Evolutionary conservation across 257 asterid genomes (phyloP).

Genomic region (Voacanga thouarsii): DNA sequence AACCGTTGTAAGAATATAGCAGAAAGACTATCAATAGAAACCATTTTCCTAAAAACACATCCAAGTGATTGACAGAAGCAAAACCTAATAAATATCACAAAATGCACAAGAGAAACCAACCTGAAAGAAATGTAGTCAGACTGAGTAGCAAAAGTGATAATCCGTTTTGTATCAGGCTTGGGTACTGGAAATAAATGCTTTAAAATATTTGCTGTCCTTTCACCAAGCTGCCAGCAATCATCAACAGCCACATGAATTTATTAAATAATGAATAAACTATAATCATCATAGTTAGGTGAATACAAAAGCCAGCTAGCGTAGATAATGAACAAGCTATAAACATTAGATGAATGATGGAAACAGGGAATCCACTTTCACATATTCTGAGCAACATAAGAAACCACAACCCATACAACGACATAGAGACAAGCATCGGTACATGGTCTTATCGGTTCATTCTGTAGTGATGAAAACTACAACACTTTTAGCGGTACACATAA

Average conservation of each 20-base stretch:
- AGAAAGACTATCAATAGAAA: not conserved
- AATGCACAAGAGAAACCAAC: constrained; percentile 32
- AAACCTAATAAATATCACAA: not conserved
- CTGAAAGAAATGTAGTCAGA: constrained; percentile 89
- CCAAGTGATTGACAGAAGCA: not conserved
- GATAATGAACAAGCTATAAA: not conserved
- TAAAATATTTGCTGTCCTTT: constrained; percentile 76
- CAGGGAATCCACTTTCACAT: not conserved
- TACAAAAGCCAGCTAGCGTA: not conserved
- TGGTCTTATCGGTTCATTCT: not conserved
- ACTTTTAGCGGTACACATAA: not conserved
- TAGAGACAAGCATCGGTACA: not conserved
- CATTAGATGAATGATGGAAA: not conserved
- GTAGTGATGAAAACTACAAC: not conserved
- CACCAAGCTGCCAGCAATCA: constrained; percentile 64
- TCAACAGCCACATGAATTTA: constrained; percentile 14
- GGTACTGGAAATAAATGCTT: constrained; percentile 94
- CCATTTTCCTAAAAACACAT: not conserved
- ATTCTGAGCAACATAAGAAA: not conserved
- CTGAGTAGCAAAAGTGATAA: constrained; percentile 73
- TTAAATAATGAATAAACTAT: not conserved
- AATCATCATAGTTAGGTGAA: not conserved
- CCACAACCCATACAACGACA: not conserved
- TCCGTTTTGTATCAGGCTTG: constrained; percentile 83
- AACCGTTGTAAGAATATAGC: too few species aligned